Evolutionary conservation across 805 yeast genomes (phyloP).

Genomic region (Candida nonsorbophila): DNA sequence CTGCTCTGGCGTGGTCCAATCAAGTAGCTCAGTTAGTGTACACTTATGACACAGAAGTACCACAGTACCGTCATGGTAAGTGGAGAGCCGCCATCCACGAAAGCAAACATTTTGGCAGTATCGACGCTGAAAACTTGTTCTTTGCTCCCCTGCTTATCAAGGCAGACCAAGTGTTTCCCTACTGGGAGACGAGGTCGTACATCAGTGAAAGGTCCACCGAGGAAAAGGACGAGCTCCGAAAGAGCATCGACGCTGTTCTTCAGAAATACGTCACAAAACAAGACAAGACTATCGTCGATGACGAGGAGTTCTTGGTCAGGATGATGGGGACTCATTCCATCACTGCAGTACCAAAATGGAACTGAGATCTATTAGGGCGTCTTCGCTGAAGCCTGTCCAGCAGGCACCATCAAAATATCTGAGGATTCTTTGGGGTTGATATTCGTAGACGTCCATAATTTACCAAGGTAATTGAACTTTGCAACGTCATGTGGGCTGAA

Average conservation of each 20-base stretch:
- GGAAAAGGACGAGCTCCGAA: slow-evolving; percentile 27
- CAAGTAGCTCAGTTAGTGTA: slow-evolving; percentile 28
- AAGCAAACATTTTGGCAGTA: slow-evolving; percentile 26
- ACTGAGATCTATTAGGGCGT: too few species aligned
- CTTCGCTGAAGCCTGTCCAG: background rate
- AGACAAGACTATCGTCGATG: slow-evolving; percentile 9
- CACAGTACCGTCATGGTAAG: slow-evolving; percentile 47
- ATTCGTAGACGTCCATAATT: slow-evolving; percentile 28
- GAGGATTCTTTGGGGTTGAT: too few species aligned
- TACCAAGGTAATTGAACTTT: slow-evolving; percentile 25
- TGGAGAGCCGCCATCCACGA: slow-evolving; percentile 41
- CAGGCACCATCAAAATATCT: too few species aligned
- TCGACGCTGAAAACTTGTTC: slow-evolving; percentile 25
- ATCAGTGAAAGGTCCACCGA: slow-evolving; percentile 40
- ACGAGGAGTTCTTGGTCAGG: slow-evolving; percentile 12
- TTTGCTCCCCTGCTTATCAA: slow-evolving; percentile 24
- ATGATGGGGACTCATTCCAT: slow-evolving; percentile 21
- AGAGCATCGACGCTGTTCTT: slow-evolving; percentile 23
- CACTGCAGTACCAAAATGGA: slow-evolving; percentile 7
- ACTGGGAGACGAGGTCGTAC: slow-evolving; percentile 53
- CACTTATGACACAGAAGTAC: slow-evolving; percentile 39
- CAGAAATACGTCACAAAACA: slow-evolving; percentile 11
- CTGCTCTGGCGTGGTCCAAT: slow-evolving; percentile 22
- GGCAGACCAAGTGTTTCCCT: slow-evolving; percentile 35
- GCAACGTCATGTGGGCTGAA: slow-evolving; percentile 12